These are phyloP conservation scores for Leccinum truebloodii DNA, from an alignment of 768 basidiomycete species.

Conservation along the genomic window DNA sequence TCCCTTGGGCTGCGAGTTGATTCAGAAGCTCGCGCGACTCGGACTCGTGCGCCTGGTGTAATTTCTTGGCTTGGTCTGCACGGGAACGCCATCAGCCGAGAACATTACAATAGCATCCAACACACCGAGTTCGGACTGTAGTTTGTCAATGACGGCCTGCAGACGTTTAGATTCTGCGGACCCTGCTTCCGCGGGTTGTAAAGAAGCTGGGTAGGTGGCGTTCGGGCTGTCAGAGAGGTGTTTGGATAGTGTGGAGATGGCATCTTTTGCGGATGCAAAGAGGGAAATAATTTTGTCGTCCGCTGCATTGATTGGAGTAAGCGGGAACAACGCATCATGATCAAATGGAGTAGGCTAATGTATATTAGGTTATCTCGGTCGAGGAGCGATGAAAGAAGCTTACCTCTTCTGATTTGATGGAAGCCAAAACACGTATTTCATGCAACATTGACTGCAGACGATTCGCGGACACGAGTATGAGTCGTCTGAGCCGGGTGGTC, in stretches of 20 bases:
- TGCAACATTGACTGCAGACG: conserved; percentile 59
- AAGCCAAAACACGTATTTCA: conserved; percentile 41
- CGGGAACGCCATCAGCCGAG: conserved; percentile 9
- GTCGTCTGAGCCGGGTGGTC: conserved; percentile 57
- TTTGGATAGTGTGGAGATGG: conserved; percentile 34
- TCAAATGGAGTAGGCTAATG: conserved; percentile 48
- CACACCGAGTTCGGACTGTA: conserved; percentile 63
- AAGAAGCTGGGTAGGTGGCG: conserved; percentile 15
- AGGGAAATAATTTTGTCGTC: conserved; percentile 48
- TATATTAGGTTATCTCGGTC: conserved; percentile 10
- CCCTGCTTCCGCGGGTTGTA: conserved; percentile 28
- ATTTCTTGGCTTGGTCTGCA: conserved; percentile 50
- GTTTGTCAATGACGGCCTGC: conserved; percentile 47
- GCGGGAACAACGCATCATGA: conserved; percentile 51
- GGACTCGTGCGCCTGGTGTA: conserved; percentile 40
- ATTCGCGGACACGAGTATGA: conserved; percentile 65
- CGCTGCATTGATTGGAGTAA: conserved; percentile 50
- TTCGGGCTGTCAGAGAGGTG: conserved; percentile 18
- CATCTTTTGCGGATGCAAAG: conserved; percentile 42
- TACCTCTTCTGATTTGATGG: conserved; percentile 52
- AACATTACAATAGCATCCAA: conserved; percentile 3
- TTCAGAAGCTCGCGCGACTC: conserved; percentile 58
- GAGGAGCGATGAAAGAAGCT: conserved; percentile 15
- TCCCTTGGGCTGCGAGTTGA: conserved; percentile 47
- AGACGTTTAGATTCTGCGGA: conserved; percentile 50